Evolutionary conservation across 169 alveolate genomes (phyloP).

Genomic region (Cryptosporidium sp.): DNA sequence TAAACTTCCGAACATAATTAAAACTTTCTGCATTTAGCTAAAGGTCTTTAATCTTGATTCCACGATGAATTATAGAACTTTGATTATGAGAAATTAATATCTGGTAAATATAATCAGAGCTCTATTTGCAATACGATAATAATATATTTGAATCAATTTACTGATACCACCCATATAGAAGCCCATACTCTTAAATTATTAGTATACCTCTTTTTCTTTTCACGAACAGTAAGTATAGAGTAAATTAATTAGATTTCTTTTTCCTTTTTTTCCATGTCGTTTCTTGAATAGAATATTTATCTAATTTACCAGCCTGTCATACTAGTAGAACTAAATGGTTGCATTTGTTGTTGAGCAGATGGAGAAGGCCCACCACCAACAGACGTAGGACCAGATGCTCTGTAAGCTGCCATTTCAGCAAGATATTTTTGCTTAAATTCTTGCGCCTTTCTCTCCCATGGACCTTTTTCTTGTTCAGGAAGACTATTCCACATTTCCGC

Average conservation of each 20-base stretch:
- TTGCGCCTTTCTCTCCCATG: constrained; percentile 74
- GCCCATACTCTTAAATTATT: constrained; percentile 1
- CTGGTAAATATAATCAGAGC: constrained; percentile 1
- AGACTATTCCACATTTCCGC: constrained; percentile 77
- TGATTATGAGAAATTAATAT: neutral
- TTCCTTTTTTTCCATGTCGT: neutral
- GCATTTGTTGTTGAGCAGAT: constrained; percentile 76
- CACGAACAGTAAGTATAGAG: constrained; percentile 16
- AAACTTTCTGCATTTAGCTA: constrained; percentile 11
- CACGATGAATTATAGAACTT: neutral
- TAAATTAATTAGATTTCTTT: neutral
- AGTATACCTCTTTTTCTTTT: neutral
- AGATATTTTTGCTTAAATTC: constrained; percentile 71
- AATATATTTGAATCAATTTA: constrained; percentile 30
- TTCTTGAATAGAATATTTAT: neutral
- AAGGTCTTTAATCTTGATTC: constrained; percentile 10
- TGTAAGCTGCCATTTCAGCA: constrained; percentile 76
- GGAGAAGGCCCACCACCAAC: constrained; percentile 76
- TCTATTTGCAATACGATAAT: constrained; percentile 17
- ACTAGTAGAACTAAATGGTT: constrained; percentile 75
- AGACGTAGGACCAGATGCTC: constrained; percentile 72
- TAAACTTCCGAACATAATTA: neutral
- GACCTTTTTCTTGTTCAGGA: constrained; percentile 77
- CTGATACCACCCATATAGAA: constrained; percentile 45
- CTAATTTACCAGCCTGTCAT: constrained; percentile 74